phyloP scores from a whole-genome alignment of 2,329 filamentous ascomycete species.

The Ophiocordyceps camponoti-rufipedis region DNA sequence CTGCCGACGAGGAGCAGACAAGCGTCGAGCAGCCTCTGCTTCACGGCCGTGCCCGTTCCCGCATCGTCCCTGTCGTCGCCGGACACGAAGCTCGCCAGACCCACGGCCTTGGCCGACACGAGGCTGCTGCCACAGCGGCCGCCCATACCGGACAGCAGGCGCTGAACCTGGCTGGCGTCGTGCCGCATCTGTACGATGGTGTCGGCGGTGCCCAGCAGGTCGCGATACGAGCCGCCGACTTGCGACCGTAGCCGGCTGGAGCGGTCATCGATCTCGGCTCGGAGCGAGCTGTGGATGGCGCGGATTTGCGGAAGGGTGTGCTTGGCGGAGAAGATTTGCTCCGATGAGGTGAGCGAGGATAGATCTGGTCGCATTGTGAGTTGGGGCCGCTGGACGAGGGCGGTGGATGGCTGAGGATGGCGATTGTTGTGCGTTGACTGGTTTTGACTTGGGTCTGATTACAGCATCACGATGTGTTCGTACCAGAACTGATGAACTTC shows the following conservation, averaged over 20 bases:
- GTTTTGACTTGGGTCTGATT: not conserved
- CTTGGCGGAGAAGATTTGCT: conserved; percentile 34
- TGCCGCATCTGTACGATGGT: conserved; percentile 79
- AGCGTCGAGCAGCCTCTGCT: conserved; percentile 30
- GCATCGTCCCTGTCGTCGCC: conserved; percentile 8
- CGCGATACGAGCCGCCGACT: conserved; percentile 58
- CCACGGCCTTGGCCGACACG: conserved; percentile 45
- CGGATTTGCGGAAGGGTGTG: conserved; percentile 46
- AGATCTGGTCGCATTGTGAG: conserved; percentile 20
- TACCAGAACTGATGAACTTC: too few relatives aligned
- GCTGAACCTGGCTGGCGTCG: conserved; percentile 59
- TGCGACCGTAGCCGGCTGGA: conserved; percentile 42
- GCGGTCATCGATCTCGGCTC: conserved; percentile 42
- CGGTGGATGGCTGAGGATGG: not conserved
- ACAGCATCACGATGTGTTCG: too few relatives aligned
- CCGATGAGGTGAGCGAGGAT: conserved; percentile 26
- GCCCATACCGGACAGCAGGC: conserved; percentile 53
- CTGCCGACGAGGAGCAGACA: conserved; percentile 30
- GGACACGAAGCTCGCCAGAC: conserved; percentile 30
- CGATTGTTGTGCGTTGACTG: not conserved
- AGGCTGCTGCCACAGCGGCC: conserved; percentile 56
- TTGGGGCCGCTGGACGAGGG: conserved; percentile 1
- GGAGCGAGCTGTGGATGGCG: conserved; percentile 40
- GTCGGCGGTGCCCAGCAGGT: conserved; percentile 80
- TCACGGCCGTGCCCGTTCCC: conserved; percentile 18